Percentiles rank a stretch among this genome's conserved stretches.
These are phyloP conservation scores for Excoecaria cochinchinensis DNA, from an alignment of 345 rosid genomes.

Conservation along the genomic window DNA sequence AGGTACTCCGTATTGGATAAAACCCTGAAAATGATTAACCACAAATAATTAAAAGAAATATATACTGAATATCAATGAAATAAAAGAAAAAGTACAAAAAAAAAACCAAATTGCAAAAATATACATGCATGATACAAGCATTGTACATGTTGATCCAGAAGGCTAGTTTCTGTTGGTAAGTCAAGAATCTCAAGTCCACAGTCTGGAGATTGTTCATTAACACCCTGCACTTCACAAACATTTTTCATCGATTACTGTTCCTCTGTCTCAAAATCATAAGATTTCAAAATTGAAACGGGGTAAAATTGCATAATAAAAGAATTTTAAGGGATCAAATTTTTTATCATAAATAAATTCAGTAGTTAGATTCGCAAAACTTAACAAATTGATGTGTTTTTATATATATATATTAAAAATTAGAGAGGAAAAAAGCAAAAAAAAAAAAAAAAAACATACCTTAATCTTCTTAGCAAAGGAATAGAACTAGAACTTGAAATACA, in stretches of 20 bases:
- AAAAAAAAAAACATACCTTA: constrained; percentile 49
- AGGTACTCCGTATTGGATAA: constrained; percentile 84
- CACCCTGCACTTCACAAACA: constrained; percentile 45
- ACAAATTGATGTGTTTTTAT: too few species aligned
- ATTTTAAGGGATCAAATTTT: too few species aligned
- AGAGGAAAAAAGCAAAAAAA: too few species aligned
- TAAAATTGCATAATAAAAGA: too few species aligned
- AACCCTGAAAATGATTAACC: constrained; percentile 50
- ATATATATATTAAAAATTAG: too few species aligned
- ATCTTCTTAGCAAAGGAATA: constrained; percentile 61
- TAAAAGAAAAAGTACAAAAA: background rate
- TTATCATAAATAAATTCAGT: too few species aligned
- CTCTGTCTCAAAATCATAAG: background rate
- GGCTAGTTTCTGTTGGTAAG: constrained; percentile 74
- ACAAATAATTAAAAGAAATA: background rate
- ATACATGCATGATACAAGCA: constrained; percentile 97
- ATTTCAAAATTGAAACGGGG: too few species aligned
- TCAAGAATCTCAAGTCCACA: constrained; percentile 63
- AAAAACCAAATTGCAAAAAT: background rate
- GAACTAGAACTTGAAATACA: constrained; percentile 81
- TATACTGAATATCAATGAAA: background rate
- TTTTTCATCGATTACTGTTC: too few species aligned
- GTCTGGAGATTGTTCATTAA: constrained; percentile 71
- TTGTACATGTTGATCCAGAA: constrained; percentile 99
- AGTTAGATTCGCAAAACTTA: too few species aligned